Conservation (phyloP, 179 eudicot genomes). For the Vitellaria paradoxa region DNA sequence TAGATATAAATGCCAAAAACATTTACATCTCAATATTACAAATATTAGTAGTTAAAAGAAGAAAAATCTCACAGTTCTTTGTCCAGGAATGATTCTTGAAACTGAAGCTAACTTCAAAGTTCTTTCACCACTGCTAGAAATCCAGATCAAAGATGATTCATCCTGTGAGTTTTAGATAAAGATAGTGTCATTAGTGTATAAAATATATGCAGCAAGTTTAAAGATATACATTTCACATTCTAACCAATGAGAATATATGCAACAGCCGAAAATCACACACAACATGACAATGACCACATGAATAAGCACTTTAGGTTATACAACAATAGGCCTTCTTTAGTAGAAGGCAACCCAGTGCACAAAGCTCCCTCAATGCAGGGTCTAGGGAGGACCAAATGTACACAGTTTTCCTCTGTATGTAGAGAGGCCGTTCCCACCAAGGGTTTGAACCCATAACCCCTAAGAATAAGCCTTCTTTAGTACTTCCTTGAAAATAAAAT, state of each 20-base stretch:
- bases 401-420: too few species aligned
- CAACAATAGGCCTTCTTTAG: too few species aligned
- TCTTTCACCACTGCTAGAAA: slow-evolving; percentile 78
- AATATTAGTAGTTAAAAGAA: background rate
- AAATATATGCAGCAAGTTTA: background rate
- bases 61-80: slow-evolving; percentile 83
- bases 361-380: too few species aligned
- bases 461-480: too few species aligned
- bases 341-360: too few species aligned
- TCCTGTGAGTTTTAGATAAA: slow-evolving; percentile 50
- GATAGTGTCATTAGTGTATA: background rate
- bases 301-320: background rate
- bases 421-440: too few species aligned
- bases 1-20: background rate
- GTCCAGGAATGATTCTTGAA: slow-evolving; percentile 90
- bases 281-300: background rate
- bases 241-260: background rate
- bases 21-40: background rate
- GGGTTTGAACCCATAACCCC: too few species aligned
- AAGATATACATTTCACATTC: background rate
- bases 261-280: background rate
- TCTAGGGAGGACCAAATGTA: too few species aligned
- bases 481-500: too few species aligned
- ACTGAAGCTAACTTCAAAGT: slow-evolving; percentile 77
- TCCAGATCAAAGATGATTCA: slow-evolving; percentile 90